Conservation (phyloP, 495 filamentous ascomycete species). For the Tuber magnatum region DNA sequence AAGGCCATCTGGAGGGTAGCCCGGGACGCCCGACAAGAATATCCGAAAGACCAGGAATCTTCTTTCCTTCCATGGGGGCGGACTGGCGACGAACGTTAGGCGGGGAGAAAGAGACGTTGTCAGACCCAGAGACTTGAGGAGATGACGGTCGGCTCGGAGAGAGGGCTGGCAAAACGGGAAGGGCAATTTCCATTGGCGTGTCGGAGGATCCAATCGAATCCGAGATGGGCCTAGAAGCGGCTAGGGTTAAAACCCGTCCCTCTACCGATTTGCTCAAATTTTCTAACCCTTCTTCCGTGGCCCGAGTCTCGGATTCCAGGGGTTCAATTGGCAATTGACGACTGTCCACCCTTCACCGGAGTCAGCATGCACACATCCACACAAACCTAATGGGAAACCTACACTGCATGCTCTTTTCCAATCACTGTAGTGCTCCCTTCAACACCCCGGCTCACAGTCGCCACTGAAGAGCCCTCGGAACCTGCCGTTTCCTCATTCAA, state of each 20-base stretch:
- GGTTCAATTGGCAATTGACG: not conserved
- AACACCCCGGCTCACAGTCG: not conserved
- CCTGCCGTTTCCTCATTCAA: not conserved
- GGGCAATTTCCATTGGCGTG: not conserved
- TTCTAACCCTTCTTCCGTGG: not conserved
- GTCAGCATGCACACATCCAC: not conserved
- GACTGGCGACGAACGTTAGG: not conserved
- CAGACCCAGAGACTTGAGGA: not conserved
- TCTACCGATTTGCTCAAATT: not conserved
- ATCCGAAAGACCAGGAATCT: slow-evolving; percentile 7
- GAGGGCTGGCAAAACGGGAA: not conserved
- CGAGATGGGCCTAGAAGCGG: not conserved
- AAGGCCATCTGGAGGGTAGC: not conserved
- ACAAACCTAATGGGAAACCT: not conserved
- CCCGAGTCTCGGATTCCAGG: not conserved
- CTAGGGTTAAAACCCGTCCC: not conserved
- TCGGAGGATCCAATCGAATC: not conserved
- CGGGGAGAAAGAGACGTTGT: not conserved
- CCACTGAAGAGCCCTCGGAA: not conserved
- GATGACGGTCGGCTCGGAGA: not conserved
- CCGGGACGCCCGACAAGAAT: slow-evolving; percentile 1
- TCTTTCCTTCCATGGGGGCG: not conserved
- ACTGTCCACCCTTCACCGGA: not conserved
- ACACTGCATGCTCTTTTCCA: not conserved
- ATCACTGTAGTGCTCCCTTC: not conserved